Conservation (phyloP, 23 red algal genomes). For the Pyropia haitanensis region DNA sequence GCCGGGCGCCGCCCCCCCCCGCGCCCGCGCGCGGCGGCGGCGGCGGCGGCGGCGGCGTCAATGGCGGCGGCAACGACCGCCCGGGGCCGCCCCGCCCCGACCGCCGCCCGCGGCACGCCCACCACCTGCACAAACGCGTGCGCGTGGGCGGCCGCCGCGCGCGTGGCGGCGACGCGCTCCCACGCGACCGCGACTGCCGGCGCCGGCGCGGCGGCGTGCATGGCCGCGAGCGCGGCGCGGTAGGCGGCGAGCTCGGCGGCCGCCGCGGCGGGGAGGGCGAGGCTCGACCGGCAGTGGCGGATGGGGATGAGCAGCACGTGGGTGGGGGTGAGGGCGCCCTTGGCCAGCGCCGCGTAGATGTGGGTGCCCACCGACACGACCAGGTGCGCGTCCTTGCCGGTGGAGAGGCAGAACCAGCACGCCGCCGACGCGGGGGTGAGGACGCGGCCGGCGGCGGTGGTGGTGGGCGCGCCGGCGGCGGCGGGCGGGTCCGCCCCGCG, state of each 20-base stretch:
- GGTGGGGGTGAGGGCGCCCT: constrained; percentile 3
- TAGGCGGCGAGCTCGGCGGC: constrained; percentile 4
- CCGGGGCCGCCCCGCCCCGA: no score
- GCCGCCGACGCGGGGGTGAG: neutral
- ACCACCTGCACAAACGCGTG: constrained; percentile 9
- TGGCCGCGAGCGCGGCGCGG: neutral
- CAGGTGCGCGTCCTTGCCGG: constrained; percentile 25
- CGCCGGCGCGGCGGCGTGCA: no score
- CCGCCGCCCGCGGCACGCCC: no score
- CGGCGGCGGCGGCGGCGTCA: no score
- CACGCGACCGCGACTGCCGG: no score
- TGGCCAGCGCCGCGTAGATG: constrained; percentile 20
- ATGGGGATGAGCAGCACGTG: constrained; percentile 31
- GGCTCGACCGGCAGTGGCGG: constrained; percentile 8
- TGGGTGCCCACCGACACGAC: constrained; percentile 16
- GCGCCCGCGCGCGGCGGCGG: no score
- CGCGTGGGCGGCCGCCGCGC: no score
- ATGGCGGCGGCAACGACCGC: no score
- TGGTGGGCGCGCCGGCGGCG: neutral
- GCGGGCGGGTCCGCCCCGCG: neutral
- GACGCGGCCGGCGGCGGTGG: neutral
- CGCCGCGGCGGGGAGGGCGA: constrained; percentile 1
- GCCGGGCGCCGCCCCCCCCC: no score
- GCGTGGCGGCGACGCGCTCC: neutral
- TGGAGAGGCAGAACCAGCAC: constrained; percentile 35